Percentiles rank a stretch among this genome's conserved stretches.
These are phyloP conservation scores for Beauveria bassiana DNA, from an alignment of 2,329 filamentous ascomycete genomes.

Conservation along the genomic window DNA sequence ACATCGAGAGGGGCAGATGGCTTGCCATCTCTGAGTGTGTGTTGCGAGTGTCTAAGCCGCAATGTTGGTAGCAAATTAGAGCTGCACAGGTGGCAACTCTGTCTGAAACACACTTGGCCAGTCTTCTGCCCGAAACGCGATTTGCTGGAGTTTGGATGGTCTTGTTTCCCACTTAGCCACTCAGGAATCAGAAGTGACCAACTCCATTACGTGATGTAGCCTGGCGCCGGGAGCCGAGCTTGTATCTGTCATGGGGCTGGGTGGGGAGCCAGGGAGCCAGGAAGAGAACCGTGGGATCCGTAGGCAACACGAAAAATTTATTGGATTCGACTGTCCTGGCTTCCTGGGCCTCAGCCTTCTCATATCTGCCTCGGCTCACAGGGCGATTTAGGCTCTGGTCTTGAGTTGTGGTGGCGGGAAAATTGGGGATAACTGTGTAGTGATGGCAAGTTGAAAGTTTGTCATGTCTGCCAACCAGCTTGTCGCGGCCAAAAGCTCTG, in stretches of 20 bases:
- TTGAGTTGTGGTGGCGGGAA: background rate
- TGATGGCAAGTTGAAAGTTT: slow-evolving; percentile 1
- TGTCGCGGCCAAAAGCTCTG: background rate
- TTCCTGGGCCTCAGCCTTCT: background rate
- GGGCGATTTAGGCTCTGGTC: background rate
- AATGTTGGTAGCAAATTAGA: background rate
- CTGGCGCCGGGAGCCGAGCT: background rate
- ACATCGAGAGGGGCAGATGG: background rate
- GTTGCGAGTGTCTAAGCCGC: background rate
- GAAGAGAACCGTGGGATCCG: background rate
- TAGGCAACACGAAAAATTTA: background rate
- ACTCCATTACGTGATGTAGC: background rate
- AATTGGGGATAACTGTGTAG: background rate
- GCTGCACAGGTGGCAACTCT: background rate
- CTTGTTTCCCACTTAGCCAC: background rate
- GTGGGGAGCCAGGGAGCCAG: background rate
- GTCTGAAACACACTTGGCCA: background rate
- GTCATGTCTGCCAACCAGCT: background rate
- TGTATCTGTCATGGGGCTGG: background rate
- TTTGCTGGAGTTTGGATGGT: background rate
- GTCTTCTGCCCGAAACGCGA: background rate
- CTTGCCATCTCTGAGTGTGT: background rate
- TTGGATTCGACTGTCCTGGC: background rate
- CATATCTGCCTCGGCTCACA: background rate
- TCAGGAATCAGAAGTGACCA: background rate